These are phyloP conservation scores for Tephrocybe sp. DNA, from an alignment of 768 basidiomycete species.

Conservation along the genomic window DNA sequence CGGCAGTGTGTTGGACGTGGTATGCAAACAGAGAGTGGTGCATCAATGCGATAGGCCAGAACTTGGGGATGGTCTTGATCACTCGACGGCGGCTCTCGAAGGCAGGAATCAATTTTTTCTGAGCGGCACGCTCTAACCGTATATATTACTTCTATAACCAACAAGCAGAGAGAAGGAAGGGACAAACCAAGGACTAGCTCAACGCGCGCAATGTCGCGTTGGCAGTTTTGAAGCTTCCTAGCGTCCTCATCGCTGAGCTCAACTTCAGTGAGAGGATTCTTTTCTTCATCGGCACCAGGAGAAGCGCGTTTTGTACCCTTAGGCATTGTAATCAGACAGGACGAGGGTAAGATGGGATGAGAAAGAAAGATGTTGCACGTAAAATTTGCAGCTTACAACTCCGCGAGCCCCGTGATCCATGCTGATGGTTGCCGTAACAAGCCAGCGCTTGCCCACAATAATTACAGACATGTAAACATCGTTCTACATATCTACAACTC, in stretches of 20 bases:
- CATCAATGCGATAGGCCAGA: constrained; percentile 87
- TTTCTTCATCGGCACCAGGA: constrained; percentile 77
- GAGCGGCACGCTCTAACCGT: constrained; percentile 60
- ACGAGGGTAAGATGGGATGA: constrained; percentile 18
- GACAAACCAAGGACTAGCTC: constrained; percentile 68
- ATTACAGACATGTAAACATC: too few species aligned
- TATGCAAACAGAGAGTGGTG: constrained; percentile 64
- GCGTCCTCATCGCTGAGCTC: constrained; percentile 75
- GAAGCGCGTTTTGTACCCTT: constrained; percentile 74
- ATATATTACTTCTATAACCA: constrained; percentile 1
- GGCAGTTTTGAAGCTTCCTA: constrained; percentile 60
- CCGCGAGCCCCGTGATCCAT: constrained; percentile 22
- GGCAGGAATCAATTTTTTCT: constrained; percentile 55
- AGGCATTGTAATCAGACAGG: constrained; percentile 29
- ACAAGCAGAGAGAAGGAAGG: background rate
- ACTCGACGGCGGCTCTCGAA: constrained; percentile 73
- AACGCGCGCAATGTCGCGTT: constrained; percentile 68
- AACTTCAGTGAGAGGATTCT: constrained; percentile 63
- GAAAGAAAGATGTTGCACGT: constrained; percentile 15
- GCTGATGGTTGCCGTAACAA: background rate
- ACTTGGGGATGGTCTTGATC: constrained; percentile 67
- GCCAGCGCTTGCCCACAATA: background rate
- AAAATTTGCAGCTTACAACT: constrained; percentile 31
- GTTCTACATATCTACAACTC: too few species aligned
- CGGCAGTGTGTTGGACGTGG: constrained; percentile 70